Base-by-base conservation (phyloP, 495 filamentous ascomycete species). In the Hypoxylon lenormandii region DNA sequence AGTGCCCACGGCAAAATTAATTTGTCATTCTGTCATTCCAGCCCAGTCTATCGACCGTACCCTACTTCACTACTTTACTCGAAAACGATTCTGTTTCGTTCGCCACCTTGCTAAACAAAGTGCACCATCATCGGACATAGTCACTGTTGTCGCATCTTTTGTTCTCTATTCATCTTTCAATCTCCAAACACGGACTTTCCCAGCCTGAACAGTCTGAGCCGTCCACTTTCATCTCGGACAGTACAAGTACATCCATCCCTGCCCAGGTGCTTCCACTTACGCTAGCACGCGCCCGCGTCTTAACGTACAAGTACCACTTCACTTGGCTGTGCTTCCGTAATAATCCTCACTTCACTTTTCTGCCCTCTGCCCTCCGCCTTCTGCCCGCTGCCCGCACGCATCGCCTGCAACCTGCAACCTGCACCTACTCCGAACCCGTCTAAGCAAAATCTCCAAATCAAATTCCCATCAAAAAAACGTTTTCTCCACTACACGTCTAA, bases 391-490 rank as follows among this genome's bases (percentile, higher is more conserved):
- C 30, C 30, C 30, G 30, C 12, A 28, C 37, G 28, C 36, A 37
- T 53, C 60, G 51, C 43, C 47, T 30, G 45, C 57, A 48, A 59
- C 67, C 23, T 26, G 23, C 23, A 63, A 49, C 62, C 40, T 64
- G 30, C 16, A 66, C 57, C 57, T 70, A 66, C 68, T 63, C 68
- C 68, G 62, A 71, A 60, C 68, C 52, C 36, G 51, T 58, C 62
- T 36, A 72, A 72, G 64, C 64, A 69, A 69, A 72, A 64, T 69
- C 69, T 65, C 64, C 64, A 64, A 68, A 72, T 60, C 46, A 33
- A 43, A 51, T 62, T 47, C 38, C 16, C 56, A 40, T 49, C 46
- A 46, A 40, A 40, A 66, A 38, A 42, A n/a, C 43, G 38, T 58
- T 58, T 68, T 62, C 62, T 72, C 64, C 60, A 66, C 69, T 45